These are phyloP conservation scores for Scenedesmus sp. DNA, from an alignment of 163 green algal species.

Conservation along the genomic window DNA sequence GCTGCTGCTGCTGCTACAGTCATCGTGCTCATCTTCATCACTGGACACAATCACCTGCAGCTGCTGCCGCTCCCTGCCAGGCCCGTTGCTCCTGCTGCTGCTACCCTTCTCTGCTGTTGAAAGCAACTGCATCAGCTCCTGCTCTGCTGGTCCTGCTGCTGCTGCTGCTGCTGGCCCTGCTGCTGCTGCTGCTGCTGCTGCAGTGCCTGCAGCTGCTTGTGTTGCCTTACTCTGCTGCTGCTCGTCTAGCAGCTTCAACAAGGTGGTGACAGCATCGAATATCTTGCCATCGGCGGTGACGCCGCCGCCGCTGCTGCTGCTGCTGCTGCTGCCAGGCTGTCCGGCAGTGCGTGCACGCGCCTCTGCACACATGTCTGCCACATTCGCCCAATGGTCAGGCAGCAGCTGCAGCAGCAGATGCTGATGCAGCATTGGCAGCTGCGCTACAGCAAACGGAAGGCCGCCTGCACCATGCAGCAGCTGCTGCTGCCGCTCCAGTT, in stretches of 20 bases:
- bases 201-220: not conserved
- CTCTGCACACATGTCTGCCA: not conserved
- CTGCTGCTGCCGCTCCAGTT: not conserved
- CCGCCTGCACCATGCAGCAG: not conserved
- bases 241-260: not conserved
- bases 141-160: not conserved
- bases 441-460: not conserved
- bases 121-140: not conserved
- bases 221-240: not conserved
- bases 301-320: not conserved
- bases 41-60: not conserved
- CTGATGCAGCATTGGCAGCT: not conserved
- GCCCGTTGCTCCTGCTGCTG: conserved; percentile 29
- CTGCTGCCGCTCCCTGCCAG: not conserved
- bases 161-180: conserved; percentile 3
- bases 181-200: not conserved
- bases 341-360: not conserved
- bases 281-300: not conserved
- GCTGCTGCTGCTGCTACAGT: not conserved
- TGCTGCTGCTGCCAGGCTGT: not conserved
- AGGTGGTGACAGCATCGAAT: not conserved
- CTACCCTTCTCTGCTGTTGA: not conserved
- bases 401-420: not conserved
- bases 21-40: not conserved
- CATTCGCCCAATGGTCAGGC: not conserved